Evolutionary conservation across 805 yeast genomes (phyloP).

Genomic region (Yarrowia sp.): DNA sequence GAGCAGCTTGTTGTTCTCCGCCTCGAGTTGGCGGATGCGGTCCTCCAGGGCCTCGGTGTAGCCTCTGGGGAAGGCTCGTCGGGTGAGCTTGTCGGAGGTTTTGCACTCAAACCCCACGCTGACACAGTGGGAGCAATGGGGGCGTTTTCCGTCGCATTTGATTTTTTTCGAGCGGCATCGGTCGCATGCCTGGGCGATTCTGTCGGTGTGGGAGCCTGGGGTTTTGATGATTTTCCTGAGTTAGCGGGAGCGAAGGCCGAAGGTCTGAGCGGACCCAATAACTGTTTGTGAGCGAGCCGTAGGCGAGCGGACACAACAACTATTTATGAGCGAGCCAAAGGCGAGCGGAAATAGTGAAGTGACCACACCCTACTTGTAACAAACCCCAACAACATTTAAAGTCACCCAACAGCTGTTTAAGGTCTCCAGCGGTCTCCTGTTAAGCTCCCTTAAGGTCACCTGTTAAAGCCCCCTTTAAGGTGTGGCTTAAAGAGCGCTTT

Average conservation of each 20-base stretch:
- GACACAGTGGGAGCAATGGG: slow-evolving; percentile 76
- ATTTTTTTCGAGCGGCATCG: slow-evolving; percentile 72
- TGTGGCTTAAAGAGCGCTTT: too few species aligned
- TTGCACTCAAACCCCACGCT: slow-evolving; percentile 84
- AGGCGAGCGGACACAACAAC: too few species aligned
- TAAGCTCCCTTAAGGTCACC: too few species aligned
- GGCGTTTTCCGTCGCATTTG: slow-evolving; percentile 68
- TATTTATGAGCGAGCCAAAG: too few species aligned
- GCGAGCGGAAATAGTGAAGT: too few species aligned
- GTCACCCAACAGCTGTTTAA: too few species aligned
- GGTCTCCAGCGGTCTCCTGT: too few species aligned
- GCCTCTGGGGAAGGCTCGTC: slow-evolving; percentile 88
- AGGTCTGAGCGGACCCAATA: neutral
- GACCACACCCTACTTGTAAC: too few species aligned
- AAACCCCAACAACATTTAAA: neutral
- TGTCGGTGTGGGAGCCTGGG: slow-evolving; percentile 61
- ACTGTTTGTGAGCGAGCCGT: too few species aligned
- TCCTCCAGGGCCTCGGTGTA: slow-evolving; percentile 89
- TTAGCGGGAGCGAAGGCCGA: neutral
- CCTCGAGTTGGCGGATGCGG: slow-evolving; percentile 79
- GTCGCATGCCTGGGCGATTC: slow-evolving; percentile 91
- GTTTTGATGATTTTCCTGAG: slow-evolving; percentile 57
- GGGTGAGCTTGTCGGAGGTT: slow-evolving; percentile 78
- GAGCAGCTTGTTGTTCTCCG: slow-evolving; percentile 68
- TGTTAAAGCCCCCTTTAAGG: too few species aligned